These are phyloP conservation scores for Isochrysis galbana DNA, from an alignment of 78 protist species.

Conservation along the genomic window DNA sequence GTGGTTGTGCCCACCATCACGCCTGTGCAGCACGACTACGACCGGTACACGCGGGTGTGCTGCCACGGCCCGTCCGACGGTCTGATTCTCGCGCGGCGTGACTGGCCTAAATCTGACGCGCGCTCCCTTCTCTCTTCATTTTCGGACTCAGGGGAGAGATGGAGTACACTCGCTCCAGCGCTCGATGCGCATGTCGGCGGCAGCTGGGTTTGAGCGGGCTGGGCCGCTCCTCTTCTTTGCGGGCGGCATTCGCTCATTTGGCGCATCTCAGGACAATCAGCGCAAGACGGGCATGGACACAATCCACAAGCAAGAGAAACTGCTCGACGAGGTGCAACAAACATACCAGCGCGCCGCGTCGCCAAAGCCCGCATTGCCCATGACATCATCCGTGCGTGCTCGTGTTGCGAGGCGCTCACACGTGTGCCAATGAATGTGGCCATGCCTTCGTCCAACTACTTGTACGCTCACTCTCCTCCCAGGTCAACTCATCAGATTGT, in stretches of 20 bases:
- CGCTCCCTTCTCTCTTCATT: too few relatives aligned
- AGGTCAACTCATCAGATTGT: neutral
- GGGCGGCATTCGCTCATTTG: neutral
- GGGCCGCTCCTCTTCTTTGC: conserved; percentile 7
- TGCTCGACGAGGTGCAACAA: neutral
- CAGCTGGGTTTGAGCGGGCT: neutral
- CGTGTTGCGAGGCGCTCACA: too few relatives aligned
- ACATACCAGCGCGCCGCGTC: too few relatives aligned
- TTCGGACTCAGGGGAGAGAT: neutral
- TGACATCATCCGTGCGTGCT: too few relatives aligned
- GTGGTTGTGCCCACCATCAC: conserved; percentile 16
- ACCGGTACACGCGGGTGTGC: neutral
- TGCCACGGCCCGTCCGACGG: too few relatives aligned
- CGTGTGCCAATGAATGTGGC: too few relatives aligned
- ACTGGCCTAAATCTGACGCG: too few relatives aligned
- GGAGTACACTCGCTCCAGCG: neutral
- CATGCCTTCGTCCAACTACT: too few relatives aligned
- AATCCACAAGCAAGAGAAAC: neutral
- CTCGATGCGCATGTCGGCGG: neutral
- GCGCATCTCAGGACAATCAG: neutral
- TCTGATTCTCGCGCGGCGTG: too few relatives aligned
- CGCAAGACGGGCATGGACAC: neutral
- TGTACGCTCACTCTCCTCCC: too few relatives aligned
- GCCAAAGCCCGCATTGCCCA: too few relatives aligned
- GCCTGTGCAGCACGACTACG: neutral